Evolutionary conservation across 169 alveolate species (phyloP).

Genomic region (Plasmodium chabaudi): DNA sequence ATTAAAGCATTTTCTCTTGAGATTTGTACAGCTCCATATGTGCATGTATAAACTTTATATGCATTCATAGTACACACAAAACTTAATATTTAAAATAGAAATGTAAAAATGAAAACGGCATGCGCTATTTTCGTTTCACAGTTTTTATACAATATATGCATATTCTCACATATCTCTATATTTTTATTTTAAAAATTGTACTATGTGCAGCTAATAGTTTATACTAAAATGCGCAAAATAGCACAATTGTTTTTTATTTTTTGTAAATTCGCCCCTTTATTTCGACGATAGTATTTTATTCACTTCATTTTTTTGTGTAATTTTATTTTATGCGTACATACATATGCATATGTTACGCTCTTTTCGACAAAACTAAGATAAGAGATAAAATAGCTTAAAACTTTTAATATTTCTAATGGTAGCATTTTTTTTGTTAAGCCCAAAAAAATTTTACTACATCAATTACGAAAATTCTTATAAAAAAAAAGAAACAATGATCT

Average conservation of each 20-base stretch:
- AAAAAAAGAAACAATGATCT: neutral
- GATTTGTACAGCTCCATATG: no score
- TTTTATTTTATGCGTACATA: neutral
- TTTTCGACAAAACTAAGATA: conserved; percentile 31
- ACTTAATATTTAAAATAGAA: neutral
- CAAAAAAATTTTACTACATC: neutral
- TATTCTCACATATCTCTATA: no score
- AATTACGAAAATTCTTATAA: neutral
- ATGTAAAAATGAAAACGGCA: neutral
- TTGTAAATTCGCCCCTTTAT: neutral
- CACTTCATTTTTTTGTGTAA: conserved; percentile 6
- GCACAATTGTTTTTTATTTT: neutral
- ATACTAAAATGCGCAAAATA: neutral
- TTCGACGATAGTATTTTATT: neutral
- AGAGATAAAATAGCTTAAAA: conserved; percentile 29
- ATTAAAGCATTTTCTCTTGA: no score
- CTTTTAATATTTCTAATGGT: conserved; percentile 13
- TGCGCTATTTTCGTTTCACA: no score
- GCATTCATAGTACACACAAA: conserved; percentile 1
- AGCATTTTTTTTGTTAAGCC: neutral
- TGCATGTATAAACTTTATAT: neutral
- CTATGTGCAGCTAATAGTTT: no score
- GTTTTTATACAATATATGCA: no score
- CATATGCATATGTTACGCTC: neutral
- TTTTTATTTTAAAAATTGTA: no score